phyloP scores from a whole-genome alignment of 2,329 filamentous ascomycete species.

The Ophiostoma australiae region DNA sequence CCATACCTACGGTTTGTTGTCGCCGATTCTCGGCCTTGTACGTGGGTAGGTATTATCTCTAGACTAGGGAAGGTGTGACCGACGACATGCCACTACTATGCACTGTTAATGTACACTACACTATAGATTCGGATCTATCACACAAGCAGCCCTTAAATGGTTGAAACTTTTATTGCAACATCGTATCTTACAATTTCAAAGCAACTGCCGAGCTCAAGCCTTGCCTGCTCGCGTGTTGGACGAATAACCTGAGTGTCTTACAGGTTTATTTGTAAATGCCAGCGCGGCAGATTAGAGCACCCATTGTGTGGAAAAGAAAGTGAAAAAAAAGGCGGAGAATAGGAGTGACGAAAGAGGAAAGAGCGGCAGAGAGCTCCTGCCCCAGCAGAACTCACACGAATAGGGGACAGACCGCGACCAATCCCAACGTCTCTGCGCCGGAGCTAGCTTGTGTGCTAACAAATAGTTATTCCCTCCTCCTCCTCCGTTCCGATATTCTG shows the following conservation, averaged over 20 bases:
- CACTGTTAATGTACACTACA: not conserved
- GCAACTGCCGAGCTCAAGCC: not conserved
- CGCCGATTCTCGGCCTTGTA: constrained; percentile 19
- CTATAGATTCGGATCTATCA: not conserved
- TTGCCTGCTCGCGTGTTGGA: not conserved
- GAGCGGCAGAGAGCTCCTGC: constrained; percentile 2
- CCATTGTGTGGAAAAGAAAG: not conserved
- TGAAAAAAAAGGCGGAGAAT: not conserved
- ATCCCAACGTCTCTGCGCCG: constrained; percentile 16
- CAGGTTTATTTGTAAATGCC: not conserved
- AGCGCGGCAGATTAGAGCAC: not conserved
- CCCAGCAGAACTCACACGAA: constrained; percentile 4
- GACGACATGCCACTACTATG: not conserved
- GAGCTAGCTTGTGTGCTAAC: constrained; percentile 13
- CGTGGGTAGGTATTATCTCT: not conserved
- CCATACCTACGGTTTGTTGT: constrained; percentile 9
- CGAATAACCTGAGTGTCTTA: not conserved
- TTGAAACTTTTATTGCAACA: not conserved
- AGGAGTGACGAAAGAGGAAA: not conserved
- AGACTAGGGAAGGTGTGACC: not conserved
- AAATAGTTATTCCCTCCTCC: not conserved
- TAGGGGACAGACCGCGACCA: constrained; percentile 14
- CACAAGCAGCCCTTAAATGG: not conserved
- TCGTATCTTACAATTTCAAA: not conserved
- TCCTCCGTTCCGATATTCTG: constrained; percentile 16